Evolutionary conservation across 495 filamentous ascomycete species (phyloP), one percentile per base, ranked within the genome.

Genomic region (Barbatosphaeria neglecta): DNA sequence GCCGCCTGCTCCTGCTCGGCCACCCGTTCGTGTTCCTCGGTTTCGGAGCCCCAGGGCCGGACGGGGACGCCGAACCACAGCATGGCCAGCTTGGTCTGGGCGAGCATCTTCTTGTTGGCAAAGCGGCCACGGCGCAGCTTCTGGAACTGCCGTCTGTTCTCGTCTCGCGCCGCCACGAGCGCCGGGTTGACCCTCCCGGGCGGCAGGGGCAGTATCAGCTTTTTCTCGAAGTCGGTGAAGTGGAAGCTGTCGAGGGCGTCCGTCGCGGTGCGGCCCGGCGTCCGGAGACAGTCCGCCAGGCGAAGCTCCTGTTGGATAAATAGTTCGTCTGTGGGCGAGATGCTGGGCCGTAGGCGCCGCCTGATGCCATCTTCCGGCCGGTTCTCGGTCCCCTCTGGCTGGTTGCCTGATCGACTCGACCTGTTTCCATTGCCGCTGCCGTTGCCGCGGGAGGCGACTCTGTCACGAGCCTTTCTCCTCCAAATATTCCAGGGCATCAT

Each of bases 61-160:
- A 60, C 48, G 1, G 60, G 55, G n/a, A 63, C 22, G 16, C 60
- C 60, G 37, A 58, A 63, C 41, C 50, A 53, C 23, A 50, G 45
- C 23, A 60, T 25, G 3, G 58, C 50, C 13, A 63, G 27, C 48
- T 63, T 60, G 42, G 38, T 41, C 38, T 41, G 11, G 18, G 23
- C 6, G 6, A 15, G 20, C 19, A 41, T 22, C 19, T 20, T 6
- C 38, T 41, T 41, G 38, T 20, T 20, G 18, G 11, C 11, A 22
- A 45, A 45, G 10, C 31, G 43, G n/a, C 20, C 7, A 20, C 13
- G 45, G 0, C 60, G 19, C n/a, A 62, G 40, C 17, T 44, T 37
- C 3, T 24, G 8, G 27, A 60, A 62, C 8, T 41, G 19, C 50
- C 31, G 24, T 9, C 20, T 43, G 22, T 56, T 60, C 22, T 37